phyloP scores from a whole-genome alignment of 495 filamentous ascomycete genomes.

The Penicillium daleae region DNA sequence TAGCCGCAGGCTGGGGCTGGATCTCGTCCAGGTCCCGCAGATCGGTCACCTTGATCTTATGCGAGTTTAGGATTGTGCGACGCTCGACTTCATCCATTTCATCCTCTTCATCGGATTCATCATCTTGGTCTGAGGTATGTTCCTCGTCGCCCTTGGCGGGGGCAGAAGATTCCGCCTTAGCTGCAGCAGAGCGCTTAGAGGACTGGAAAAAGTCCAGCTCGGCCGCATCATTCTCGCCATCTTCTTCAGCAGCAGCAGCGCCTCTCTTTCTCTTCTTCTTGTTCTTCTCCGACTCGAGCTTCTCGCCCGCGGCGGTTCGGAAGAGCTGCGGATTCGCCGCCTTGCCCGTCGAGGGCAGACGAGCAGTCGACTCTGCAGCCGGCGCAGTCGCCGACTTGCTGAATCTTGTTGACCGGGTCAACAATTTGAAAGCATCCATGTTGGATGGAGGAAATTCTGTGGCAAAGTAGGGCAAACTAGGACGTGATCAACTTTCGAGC shows the following conservation, averaged over 20 bases:
- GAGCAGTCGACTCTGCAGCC: conserved; percentile 28
- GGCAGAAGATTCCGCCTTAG: conserved; percentile 22
- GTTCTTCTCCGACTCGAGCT: conserved; percentile 37
- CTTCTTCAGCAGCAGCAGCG: conserved; percentile 24
- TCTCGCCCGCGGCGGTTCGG: conserved; percentile 41
- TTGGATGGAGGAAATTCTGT: conserved; percentile 13
- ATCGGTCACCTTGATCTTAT: conserved; percentile 85
- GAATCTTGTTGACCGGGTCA: conserved; percentile 58
- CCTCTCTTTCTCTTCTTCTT: conserved; percentile 48
- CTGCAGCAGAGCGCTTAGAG: conserved; percentile 28
- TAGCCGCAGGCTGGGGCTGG: conserved; percentile 36
- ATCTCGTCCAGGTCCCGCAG: conserved; percentile 55
- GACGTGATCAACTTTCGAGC: conserved; percentile 11
- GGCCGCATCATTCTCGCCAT: conserved; percentile 28
- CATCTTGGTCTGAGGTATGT: conserved; percentile 23
- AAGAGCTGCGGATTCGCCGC: conserved; percentile 59
- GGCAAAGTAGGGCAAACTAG: conserved; percentile 1
- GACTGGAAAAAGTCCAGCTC: conserved; percentile 47
- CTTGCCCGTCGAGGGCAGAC: conserved; percentile 54
- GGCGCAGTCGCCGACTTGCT: conserved; percentile 36
- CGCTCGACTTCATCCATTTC: conserved; percentile 65
- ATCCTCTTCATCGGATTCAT: conserved; percentile 35
- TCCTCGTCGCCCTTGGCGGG: conserved; percentile 24
- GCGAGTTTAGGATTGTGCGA: conserved; percentile 72
- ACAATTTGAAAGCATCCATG: conserved; percentile 60